Base-by-base conservation (phyloP, 2,329 filamentous ascomycete genomes). In the Cordyceps tenuipes region DNA sequence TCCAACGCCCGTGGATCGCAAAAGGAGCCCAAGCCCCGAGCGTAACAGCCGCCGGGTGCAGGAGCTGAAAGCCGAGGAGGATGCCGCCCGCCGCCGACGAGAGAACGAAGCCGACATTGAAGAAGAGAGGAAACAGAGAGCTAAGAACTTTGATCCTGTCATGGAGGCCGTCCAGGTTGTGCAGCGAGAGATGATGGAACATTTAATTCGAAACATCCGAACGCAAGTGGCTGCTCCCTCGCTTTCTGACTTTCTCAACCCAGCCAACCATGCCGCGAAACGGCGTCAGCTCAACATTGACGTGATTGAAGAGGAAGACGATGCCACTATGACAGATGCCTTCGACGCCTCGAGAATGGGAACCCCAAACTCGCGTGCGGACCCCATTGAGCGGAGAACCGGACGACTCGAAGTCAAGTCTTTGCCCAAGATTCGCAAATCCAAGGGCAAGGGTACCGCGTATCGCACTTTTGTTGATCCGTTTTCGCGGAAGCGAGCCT, bases 111-210 rank as follows among this genome's bases (percentile, higher is more conserved):
- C 86, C 53, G 93, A 97, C 69, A 70, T 93, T 8, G 91, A 97
- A 69, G 89, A 94, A 65, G 93, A 97, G 72, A 97, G 94, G 76
- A 87, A 85, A 68, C 88, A 93, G 66, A 81, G 93, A 57, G 92
- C 92, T 19, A 87, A 88, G 68, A 88, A 95, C 70, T 84, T 97
- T 64, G 93, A 99, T 72, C 93, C 94, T n/a, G 90, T 93, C 5
- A 76, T 80, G 53, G 93, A 95, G 69, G 93, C 94, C 39, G 79
- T 91, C 44, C 86, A 92, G 63, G 82, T 89, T 49, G 82, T 97
- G 57, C 83, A 88, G 56, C 83, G 85, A 57, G 92, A 97, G 71
- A 78, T 99, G 69, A 86, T 84, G 62, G 89, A 95, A 69, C 94
- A 95, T 71, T 77, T 99, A 41, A 85, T 97, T 63, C 85, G 89